Evolutionary conservation across 2,329 filamentous ascomycete genomes (phyloP), one percentile per base, ranked within the genome.

Genomic region (Lasiodiplodia theobromae): DNA sequence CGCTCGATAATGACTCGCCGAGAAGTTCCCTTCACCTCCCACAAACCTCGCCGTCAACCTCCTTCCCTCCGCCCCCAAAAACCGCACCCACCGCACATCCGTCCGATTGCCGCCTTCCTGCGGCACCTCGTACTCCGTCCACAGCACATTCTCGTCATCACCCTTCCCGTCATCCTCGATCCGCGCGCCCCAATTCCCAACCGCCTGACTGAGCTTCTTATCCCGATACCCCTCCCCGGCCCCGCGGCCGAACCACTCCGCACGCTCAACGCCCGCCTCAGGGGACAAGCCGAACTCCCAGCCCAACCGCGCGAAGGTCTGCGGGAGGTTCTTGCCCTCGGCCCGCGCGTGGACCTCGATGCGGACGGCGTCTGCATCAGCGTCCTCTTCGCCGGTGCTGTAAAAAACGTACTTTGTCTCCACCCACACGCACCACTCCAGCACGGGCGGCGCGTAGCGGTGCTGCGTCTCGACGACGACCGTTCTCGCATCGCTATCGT

Each of bases 81-180:
- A 18, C 12, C 79, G 77, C 3, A 91, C 77, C 86, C 87, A 91
- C 7, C 86, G 81, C 0, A 86, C 86, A 40, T 87, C 87, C 67
- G 86, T 87, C 16, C 87, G 82, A 75, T 92, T 92, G 0, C 88
- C 88, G 65, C 86, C 87, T 72, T 92, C 90, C 74, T 92, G 90
- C 0, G 90, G 90, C 25, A 88, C 87, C 21, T 92, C 90, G 72
- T 91, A 91, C 0, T 82, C 80, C 0, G 84, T 83, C 73, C 86
- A 85, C 31, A 92, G 81, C 88, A 4, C 40, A 1, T 18, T 18
- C 16, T 6, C 38, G 0, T 6, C 12, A 3, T 14, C 3, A 5
- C 31, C 31, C 3, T 5, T 14, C 2, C 31, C 31, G 31, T 1
- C 31, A 34, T 34, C 31, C 10, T 53, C 51, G 11, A 53, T 31